Evolutionary conservation across 305 asterid species (phyloP), one percentile per base, ranked within the genome.

Genomic region (Salvia sclarea): DNA sequence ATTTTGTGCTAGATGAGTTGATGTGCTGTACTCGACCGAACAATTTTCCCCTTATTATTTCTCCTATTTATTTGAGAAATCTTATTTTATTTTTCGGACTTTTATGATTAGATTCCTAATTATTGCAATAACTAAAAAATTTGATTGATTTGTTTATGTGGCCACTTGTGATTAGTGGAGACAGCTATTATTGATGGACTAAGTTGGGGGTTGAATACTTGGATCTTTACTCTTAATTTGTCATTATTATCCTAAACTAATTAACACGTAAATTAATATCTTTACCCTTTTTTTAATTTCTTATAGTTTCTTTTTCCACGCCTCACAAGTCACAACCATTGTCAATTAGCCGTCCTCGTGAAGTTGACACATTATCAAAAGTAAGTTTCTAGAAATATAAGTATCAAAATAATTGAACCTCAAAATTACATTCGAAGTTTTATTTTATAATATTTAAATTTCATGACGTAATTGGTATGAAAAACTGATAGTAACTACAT

Each of bases 331-430:
- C 14, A 25, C 45, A 0, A 3, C 30, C 30, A 25, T 43, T 31
- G 28, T 10, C 20, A 14, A 30, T 16, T 24, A 16, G 22, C 56
- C 56, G 22, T 14, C 45, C 28, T 16, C 17, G 9, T 41, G 64
- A 67, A 17, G 53, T 40, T 3, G 64, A 55, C 45, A 55, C 45
- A 41, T 67, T 25, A 25, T 24, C 70, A 43, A 22, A 20, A 45
- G 35, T 24, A 64, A 48, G 52, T 47, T 62, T 25, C 2, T 35
- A 44, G 0, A 61, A 22, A 24, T 53, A 61, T 3, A 14, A 14
- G 6, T 1, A 9, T 10, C n/a, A 10, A 63, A 28, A 28, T 45
- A 28, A 25, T 25, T 63, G 44, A 28, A 16, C 21, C 35, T 30
- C 35, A 4, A 30, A 30, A 30, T 5, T 30, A 30, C 35, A 5